Base-by-base conservation (phyloP, 2,329 filamentous ascomycete species). In the Fusarium musae region DNA sequence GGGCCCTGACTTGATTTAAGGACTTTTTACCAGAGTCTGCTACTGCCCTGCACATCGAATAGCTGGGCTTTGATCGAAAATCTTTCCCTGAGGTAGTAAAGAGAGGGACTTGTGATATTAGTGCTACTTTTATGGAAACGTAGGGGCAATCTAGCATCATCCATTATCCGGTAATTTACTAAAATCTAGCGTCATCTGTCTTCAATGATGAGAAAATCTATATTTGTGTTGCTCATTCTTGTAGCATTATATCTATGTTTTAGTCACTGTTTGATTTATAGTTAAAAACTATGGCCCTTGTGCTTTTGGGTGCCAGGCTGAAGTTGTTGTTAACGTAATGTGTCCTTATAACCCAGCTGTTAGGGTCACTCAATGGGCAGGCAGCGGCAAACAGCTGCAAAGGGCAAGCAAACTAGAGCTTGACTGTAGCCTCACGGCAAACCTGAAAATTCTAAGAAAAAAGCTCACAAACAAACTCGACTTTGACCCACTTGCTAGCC, bases 211-310 rank as follows among this genome's bases (percentile, higher is more conserved):
- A 50, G 30, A 19, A 23, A 34, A 10, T 9, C 6, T 52, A 34
- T 15, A 50, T 4, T 10, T 19, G 5, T 12, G 8, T 10, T 9
- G 0, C n/a, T 11, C 0, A 19, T 23, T 34, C 11, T 34, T 23
- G 11, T 4, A 30, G 19, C 8, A n/a, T 26, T 10, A 0, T 4
- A 19, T 23, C 28, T 15, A 10, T 1, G 10, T 10, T 19, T 1
- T 34, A 7, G 6, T 6, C 4, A 19, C 4, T 19, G 2, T 19
- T 15, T 3, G 15, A 19, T 5, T 50, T 4, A 2, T 4, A 19
- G 11, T 34, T 11, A 34, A 0, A 9, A 5, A 9, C 4, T 2
- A 19, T 10, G 2, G 2, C 30, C 30, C 8, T 17, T 0, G 1
- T 23, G 8, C 1, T 5, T 34, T 19, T 19, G 1, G 19, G 19